Evolutionary conservation across 805 yeast species (phyloP).

Genomic region (Crinitomyces ghanaensis): DNA sequence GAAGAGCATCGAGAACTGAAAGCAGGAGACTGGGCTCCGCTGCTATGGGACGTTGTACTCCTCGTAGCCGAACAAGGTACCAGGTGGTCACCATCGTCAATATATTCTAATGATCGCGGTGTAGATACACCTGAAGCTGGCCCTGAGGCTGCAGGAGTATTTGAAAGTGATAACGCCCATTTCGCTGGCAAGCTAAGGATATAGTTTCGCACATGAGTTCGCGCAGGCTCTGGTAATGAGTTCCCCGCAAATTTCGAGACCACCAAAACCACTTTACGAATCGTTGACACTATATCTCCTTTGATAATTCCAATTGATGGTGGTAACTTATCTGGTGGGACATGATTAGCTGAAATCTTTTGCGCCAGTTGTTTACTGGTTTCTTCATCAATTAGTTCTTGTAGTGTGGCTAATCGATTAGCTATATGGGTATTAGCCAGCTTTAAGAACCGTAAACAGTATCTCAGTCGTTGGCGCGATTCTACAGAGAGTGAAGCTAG

Average conservation of each 20-base stretch:
- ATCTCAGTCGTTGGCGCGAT: constrained; percentile 61
- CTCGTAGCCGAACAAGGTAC: too few species aligned
- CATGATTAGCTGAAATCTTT: constrained; percentile 17
- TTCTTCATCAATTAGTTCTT: constrained; percentile 38
- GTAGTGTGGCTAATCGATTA: constrained; percentile 52
- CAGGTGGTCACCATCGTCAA: too few species aligned
- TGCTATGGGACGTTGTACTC: too few species aligned
- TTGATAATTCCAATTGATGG: constrained; percentile 36
- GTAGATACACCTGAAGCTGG: constrained; percentile 4
- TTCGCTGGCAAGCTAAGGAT: constrained; percentile 63
- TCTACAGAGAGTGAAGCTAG: constrained; percentile 43
- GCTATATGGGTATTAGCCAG: constrained; percentile 72
- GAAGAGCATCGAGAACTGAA: too few species aligned
- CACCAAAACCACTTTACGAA: constrained; percentile 74
- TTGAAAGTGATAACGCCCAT: constrained; percentile 40
- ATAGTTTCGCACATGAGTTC: constrained; percentile 69
- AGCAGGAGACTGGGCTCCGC: too few species aligned
- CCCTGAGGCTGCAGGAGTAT: constrained; percentile 1
- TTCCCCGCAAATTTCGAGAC: constrained; percentile 77
- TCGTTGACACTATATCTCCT: constrained; percentile 77
- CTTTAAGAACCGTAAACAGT: constrained; percentile 68
- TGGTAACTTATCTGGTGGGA: constrained; percentile 27
- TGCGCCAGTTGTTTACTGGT: constrained; percentile 17
- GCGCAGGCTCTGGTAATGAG: constrained; percentile 65
- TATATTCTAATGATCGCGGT: too few species aligned